Percentiles rank a stretch among this genome's conserved stretches.
Conservation (phyloP, 768 basidiomycete genomes). For the Pulveroboletus sp. region DNA sequence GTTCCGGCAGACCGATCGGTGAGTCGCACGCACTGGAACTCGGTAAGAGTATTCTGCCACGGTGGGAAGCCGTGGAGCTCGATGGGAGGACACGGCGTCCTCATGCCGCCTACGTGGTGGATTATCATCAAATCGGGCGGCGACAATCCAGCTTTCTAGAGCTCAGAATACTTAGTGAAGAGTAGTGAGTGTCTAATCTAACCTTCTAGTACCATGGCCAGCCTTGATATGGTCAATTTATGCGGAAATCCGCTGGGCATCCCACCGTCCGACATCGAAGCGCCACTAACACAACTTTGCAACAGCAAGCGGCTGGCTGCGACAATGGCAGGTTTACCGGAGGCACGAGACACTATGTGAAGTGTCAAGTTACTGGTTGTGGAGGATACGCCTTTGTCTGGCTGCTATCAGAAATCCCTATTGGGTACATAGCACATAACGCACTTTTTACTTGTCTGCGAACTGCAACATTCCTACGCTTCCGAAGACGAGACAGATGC, state of each 20-base stretch:
- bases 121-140: slow-evolving; percentile 77
- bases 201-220: slow-evolving; percentile 61
- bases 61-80: slow-evolving; percentile 78
- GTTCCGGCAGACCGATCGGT: neutral
- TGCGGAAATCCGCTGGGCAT: slow-evolving; percentile 17
- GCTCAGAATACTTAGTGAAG: slow-evolving; percentile 9
- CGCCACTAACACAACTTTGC: slow-evolving; percentile 13
- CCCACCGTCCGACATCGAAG: neutral
- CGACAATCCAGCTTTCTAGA: slow-evolving; percentile 51
- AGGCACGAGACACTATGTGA: slow-evolving; percentile 51
- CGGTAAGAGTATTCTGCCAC: slow-evolving; percentile 80
- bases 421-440: slow-evolving; percentile 4
- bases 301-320: slow-evolving; percentile 46
- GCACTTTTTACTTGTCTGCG: slow-evolving; percentile 21
- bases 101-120: slow-evolving; percentile 47
- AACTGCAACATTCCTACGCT: slow-evolving; percentile 24
- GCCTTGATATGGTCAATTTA: slow-evolving; percentile 38
- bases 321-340: slow-evolving; percentile 64
- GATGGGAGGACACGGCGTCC: slow-evolving; percentile 39
- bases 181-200: slow-evolving; percentile 11
- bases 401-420: slow-evolving; percentile 10
- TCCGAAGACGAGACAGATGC: slow-evolving; percentile 12
- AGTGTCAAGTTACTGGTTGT: slow-evolving; percentile 37
- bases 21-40: slow-evolving; percentile 58
- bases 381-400: slow-evolving; percentile 9